Evolutionary conservation across 768 basidiomycete species (phyloP), one percentile per base, ranked within the genome.

Genomic region (Lactifluus pinguis): DNA sequence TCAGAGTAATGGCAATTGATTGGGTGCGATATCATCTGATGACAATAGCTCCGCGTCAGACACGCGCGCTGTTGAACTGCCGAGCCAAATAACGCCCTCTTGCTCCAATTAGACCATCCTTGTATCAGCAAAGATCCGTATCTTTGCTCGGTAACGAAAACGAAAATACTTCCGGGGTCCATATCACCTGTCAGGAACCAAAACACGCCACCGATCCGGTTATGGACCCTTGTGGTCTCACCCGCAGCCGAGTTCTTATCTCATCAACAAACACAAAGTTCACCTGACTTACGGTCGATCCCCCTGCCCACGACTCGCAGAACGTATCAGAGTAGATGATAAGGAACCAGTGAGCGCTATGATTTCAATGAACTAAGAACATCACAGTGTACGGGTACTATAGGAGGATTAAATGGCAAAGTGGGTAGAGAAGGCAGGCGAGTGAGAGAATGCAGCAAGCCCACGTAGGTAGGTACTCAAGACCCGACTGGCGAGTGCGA

Each of bases 1-100:
- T 34, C 32, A 34, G 32, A 9, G 9, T 5, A 34, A 9, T 25
- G 25, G 25, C 25, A 25, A 25, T 25, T 25, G 25, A 25, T 25
- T 25, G 25, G 25, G 25, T 36, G 39, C 39, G 74, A 68, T 36
- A 77, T 70, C 65, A 77, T 73, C 71, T 80, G 79, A 45, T 78
- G 78, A 41, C 70, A 55, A 38, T 17, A 49, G 47, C 59, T 44
- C 53, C 53, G 59, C 53, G 54, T 55, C 30, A 30, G 48, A 10
- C 50, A 32, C 54, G 59, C 59, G 36, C 45, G 50, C 54, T 25
- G 44, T 54, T 54, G 29, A 1, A 17, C 10, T n/a, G 15, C n/a
- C n/a, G 49, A 34, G 49, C 2, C 29, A 30, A 44, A 54, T n/a
- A 5, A 13, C 25, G 25, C 25, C 25, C 25, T 25, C 25, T 42